A percentile compares a stretch with the other conserved stretches of the same genome.
phyloP scores from a whole-genome alignment of 2,329 filamentous ascomycete species.

The Hypoxylon sp. region DNA sequence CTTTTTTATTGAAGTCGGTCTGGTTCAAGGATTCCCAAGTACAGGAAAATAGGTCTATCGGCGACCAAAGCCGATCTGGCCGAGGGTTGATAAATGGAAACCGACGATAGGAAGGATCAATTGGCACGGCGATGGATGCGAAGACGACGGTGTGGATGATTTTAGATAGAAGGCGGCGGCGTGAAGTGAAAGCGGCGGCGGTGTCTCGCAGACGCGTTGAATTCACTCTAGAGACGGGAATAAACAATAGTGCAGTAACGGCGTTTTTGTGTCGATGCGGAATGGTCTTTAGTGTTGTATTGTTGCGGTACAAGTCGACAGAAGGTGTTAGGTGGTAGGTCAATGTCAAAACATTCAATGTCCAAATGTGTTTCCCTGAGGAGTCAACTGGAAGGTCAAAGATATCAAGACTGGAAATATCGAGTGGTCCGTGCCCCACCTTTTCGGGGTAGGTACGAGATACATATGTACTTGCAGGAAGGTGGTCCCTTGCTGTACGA shows the following conservation, averaged over 20 bases:
- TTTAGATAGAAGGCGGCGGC: slow-evolving; percentile 19
- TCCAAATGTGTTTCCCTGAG: slow-evolving; percentile 25
- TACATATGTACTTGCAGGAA: background rate
- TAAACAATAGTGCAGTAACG: slow-evolving; percentile 5
- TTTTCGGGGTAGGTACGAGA: slow-evolving; percentile 6
- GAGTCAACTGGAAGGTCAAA: slow-evolving; percentile 24
- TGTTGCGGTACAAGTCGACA: slow-evolving; percentile 3
- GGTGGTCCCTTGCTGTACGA: slow-evolving; percentile 13
- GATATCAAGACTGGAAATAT: slow-evolving; percentile 27
- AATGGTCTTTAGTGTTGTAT: slow-evolving; percentile 9
- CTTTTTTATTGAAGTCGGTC: slow-evolving; percentile 22
- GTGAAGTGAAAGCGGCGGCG: slow-evolving; percentile 11
- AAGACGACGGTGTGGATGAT: slow-evolving; percentile 10
- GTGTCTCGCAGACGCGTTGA: slow-evolving; percentile 18
- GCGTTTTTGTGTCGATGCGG: slow-evolving; percentile 1
- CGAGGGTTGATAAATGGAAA: slow-evolving; percentile 7
- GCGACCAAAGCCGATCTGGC: slow-evolving; percentile 20
- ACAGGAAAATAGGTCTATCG: slow-evolving; percentile 1
- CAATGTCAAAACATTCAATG: slow-evolving; percentile 37
- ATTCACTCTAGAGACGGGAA: slow-evolving; percentile 1
- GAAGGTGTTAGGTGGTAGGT: slow-evolving; percentile 32
- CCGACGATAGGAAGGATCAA: slow-evolving; percentile 21
- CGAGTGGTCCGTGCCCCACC: slow-evolving; percentile 29
- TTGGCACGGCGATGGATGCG: slow-evolving; percentile 21
- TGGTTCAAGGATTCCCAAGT: slow-evolving; percentile 17